phyloP scores from a whole-genome alignment of 1,284 basidiomycete species.

The Schizophyllum commune region DNA sequence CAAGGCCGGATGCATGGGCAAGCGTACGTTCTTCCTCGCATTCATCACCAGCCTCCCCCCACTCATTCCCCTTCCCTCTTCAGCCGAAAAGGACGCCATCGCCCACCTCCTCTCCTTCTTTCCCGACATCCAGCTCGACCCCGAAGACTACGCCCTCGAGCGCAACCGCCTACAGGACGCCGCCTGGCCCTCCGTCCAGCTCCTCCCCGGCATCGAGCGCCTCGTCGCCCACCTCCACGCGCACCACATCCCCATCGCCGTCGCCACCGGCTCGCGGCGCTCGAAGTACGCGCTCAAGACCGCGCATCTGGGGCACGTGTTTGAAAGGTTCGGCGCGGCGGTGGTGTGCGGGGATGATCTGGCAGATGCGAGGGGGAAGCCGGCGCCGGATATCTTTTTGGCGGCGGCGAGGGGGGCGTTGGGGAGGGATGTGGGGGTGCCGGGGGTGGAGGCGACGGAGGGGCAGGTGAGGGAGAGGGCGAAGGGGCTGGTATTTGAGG shows the following conservation, averaged over 20 bases:
- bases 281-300: conserved; percentile 63
- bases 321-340: conserved; percentile 50
- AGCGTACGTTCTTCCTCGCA: conserved; percentile 40
- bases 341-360: conserved; percentile 65
- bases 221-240: conserved; percentile 59
- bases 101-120: conserved; percentile 67
- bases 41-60: conserved; percentile 2
- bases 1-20: conserved; percentile 78
- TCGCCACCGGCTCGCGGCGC: conserved; percentile 66
- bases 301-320: conserved; percentile 45
- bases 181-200: conserved; percentile 57
- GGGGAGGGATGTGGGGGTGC: conserved; percentile 44
- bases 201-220: conserved; percentile 60
- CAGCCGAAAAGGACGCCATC: conserved; percentile 61
- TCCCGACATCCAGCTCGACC: conserved; percentile 54
- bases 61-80: not conserved
- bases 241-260: conserved; percentile 63
- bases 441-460: conserved; percentile 28
- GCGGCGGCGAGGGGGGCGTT: conserved; percentile 52
- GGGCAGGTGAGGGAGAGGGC: conserved; percentile 39
- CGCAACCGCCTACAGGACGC: conserved; percentile 52
- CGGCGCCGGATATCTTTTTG: conserved; percentile 68
- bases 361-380: conserved; percentile 51
- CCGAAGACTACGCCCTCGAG: conserved; percentile 49
- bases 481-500: conserved; percentile 70